These are phyloP conservation scores for Rhizophagus clarus DNA, from an alignment of 192 early-diverging fungal genomes.

Conservation along the genomic window DNA sequence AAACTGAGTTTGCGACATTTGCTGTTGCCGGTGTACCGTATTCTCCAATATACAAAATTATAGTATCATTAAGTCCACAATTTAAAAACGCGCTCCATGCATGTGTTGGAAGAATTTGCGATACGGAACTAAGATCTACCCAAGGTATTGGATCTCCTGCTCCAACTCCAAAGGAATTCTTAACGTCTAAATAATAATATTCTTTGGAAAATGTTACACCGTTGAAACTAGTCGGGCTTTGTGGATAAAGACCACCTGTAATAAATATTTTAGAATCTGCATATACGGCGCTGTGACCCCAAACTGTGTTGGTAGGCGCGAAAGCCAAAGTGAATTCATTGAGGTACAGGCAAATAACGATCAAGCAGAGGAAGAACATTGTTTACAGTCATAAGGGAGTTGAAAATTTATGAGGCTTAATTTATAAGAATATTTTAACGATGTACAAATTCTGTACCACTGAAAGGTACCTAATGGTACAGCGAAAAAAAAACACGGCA, in stretches of 20 bases:
- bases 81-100: neutral
- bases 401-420: no score
- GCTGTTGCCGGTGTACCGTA: no score
- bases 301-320: neutral
- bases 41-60: neutral
- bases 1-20: no score
- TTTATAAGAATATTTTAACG: no score
- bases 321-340: neutral
- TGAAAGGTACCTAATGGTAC: no score
- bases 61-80: neutral
- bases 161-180: neutral
- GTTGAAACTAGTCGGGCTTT: no score
- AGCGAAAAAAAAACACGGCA: no score
- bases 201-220: neutral
- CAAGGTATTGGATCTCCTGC: neutral
- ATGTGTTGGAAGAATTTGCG: neutral
- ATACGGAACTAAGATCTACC: neutral
- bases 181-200: slow-evolving; percentile 3
- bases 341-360: no score
- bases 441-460: no score
- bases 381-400: no score
- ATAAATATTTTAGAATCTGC: neutral
- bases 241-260: neutral
- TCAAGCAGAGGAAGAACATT: no score
- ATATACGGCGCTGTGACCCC: neutral